Evolutionary conservation across 106 monocot species (phyloP), one percentile per base, ranked within the genome.

Genomic region (Apostasia shenzhenica): DNA sequence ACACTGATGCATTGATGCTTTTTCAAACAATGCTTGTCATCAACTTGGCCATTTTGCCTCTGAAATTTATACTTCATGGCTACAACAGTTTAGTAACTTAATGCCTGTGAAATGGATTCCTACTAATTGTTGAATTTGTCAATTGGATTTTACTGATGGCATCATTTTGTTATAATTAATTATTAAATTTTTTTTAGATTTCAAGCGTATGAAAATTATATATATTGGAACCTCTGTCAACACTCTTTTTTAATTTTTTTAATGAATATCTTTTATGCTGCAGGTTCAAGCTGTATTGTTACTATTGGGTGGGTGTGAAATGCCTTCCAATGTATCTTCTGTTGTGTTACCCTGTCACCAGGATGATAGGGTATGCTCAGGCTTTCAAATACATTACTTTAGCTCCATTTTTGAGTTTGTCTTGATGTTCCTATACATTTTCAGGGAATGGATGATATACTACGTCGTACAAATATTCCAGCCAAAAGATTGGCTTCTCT

Each of bases 281-380:
- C 70, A 95, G 91, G 94, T 95, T 55, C 94, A 95, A 86, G 94
- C 94, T 61, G 94, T 95, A 7, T 70, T 95, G 43, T 68, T 95
- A 59, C 66, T 95, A 13, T 60, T 95, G 56, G 91, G 94, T 65
- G 85, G 91, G 14, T 80, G 79, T 68, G 94, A 88, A 69, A 59
- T 90, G 46, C 85, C 94, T 41, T 41, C 73, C 72, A 72, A 78
- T 62, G 43, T 73, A 50, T 57, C 79, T 67, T 56, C 70, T 63
- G 70, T 66, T 55, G 48, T 76, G 68, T 56, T 67, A 59, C 63
- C 75, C 56, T 58, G 70, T 77, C 84, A 76, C 40, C 87, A 71
- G 26, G 84, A 81, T 71, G 71, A 81, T 49, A 86, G 62, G 80
- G 89, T 87, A 76, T 43, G 69, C 45, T 41, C 8, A 47, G 37